phyloP scores from a whole-genome alignment of 352 stramenopile species.

The Pythium utonaiense region DNA sequence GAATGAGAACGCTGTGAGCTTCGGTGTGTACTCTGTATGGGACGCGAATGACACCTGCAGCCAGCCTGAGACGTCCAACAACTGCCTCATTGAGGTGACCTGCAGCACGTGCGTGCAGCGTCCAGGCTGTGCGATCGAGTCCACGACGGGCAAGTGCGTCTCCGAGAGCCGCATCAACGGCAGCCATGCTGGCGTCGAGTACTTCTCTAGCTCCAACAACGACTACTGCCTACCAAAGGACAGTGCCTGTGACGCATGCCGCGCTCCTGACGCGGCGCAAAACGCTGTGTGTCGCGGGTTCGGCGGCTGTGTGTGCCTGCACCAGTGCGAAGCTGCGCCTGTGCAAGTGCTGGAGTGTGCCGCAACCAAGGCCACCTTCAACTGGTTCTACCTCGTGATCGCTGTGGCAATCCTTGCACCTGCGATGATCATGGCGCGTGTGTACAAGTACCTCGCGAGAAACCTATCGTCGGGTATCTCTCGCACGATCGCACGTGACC shows the following conservation, averaged over 20 bases:
- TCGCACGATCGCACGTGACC: not conserved
- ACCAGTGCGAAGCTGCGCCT: slow-evolving; percentile 23
- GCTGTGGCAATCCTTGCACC: not conserved
- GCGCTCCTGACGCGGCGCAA: not conserved
- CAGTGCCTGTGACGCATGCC: slow-evolving; percentile 22
- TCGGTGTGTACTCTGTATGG: slow-evolving; percentile 4
- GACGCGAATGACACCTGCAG: slow-evolving; percentile 8
- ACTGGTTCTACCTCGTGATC: not conserved
- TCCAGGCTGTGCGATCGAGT: slow-evolving; percentile 34
- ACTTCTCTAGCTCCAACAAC: slow-evolving; percentile 19
- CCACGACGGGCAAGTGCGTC: slow-evolving; percentile 36
- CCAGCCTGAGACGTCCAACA: not conserved
- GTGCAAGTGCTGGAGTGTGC: not conserved
- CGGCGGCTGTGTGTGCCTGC: slow-evolving; percentile 24
- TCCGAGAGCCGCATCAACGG: slow-evolving; percentile 15
- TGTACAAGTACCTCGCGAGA: not conserved
- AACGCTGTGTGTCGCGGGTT: slow-evolving; percentile 21
- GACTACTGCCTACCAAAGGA: slow-evolving; percentile 31
- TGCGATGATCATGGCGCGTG: slow-evolving; percentile 1
- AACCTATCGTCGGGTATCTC: not conserved
- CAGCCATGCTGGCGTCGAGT: slow-evolving; percentile 12
- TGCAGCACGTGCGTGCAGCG: slow-evolving; percentile 22
- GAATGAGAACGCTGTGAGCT: not conserved
- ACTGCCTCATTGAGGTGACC: slow-evolving; percentile 10
- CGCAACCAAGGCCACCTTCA: not conserved